Percentiles rank a stretch among this genome's conserved stretches.
Evolutionary conservation across 148 eudicot genomes (phyloP).

Genomic region (Amaranthus palmeri): DNA sequence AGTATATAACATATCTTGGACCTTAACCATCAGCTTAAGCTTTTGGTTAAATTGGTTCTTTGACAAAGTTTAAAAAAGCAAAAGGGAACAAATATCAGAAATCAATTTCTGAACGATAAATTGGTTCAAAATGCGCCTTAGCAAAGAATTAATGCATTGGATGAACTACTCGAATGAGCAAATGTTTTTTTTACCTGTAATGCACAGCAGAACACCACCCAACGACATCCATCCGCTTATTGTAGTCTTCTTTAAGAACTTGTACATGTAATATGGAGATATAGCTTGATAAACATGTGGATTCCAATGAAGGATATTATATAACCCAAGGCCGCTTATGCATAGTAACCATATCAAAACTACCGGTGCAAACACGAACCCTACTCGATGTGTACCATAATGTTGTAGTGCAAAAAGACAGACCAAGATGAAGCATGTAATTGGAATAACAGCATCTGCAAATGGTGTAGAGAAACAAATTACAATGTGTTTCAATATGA

Average conservation of each 20-base stretch:
- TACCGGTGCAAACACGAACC: constrained; percentile 78
- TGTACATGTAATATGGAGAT: constrained; percentile 86
- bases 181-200: constrained; percentile 53
- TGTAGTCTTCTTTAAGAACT: constrained; percentile 82
- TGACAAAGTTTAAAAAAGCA: too few relatives aligned
- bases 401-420: constrained; percentile 90
- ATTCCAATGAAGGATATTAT: constrained; percentile 78
- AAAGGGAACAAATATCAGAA: background rate
- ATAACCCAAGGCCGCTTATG: constrained; percentile 77
- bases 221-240: constrained; percentile 92
- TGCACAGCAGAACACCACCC: constrained; percentile 85
- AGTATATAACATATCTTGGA: too few relatives aligned
- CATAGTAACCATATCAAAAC: constrained; percentile 76
- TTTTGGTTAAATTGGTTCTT: too few relatives aligned
- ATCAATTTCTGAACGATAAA: background rate
- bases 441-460: constrained; percentile 89
- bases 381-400: constrained; percentile 90
- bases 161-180: background rate
- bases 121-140: background rate
- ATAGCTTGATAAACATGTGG: constrained; percentile 72
- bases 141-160: background rate
- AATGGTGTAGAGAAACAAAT: constrained; percentile 1
- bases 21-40: too few relatives aligned
- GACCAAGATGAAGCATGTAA: constrained; percentile 78
- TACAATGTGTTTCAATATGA: background rate